Percentiles rank a stretch among this genome's conserved stretches.
Conservation (phyloP, 2,329 filamentous ascomycete genomes). For the Ophiostoma sp. region DNA sequence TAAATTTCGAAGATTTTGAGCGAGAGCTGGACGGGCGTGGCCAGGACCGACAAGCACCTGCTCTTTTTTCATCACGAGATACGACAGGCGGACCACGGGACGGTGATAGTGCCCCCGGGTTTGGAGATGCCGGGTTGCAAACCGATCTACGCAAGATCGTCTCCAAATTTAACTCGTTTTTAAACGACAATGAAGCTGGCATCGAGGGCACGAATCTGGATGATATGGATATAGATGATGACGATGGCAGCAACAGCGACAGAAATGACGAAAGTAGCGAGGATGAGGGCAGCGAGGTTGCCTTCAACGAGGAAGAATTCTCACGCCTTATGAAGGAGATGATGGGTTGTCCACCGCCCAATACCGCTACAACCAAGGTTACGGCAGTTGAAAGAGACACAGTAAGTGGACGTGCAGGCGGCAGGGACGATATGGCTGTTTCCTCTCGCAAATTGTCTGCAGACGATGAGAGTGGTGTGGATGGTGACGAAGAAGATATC, state of each 20-base stretch:
- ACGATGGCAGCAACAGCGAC: constrained; percentile 50
- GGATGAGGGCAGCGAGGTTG: constrained; percentile 71
- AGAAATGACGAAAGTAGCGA: constrained; percentile 57
- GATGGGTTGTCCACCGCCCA: constrained; percentile 64
- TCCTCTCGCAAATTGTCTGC: constrained; percentile 20
- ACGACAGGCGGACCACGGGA: background rate
- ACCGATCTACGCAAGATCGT: constrained; percentile 88
- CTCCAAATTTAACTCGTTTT: constrained; percentile 85
- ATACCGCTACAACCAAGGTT: background rate
- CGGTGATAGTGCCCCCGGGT: constrained; percentile 39
- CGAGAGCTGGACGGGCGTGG: constrained; percentile 64
- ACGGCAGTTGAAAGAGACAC: background rate
- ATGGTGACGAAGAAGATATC: constrained; percentile 54
- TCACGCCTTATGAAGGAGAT: constrained; percentile 86
- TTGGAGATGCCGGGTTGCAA: constrained; percentile 68
- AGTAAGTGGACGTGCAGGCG: too few relatives aligned
- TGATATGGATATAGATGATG: constrained; percentile 69
- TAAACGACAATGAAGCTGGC: constrained; percentile 82
- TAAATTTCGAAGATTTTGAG: constrained; percentile 87
- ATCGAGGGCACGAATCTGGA: constrained; percentile 73
- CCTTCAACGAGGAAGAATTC: constrained; percentile 84
- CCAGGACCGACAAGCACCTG: background rate
- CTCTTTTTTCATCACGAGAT: background rate
- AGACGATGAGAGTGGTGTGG: constrained; percentile 28
- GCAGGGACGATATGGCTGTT: background rate